phyloP scores from a whole-genome alignment of 768 basidiomycete genomes.

The Leccinum disarticulatum region DNA sequence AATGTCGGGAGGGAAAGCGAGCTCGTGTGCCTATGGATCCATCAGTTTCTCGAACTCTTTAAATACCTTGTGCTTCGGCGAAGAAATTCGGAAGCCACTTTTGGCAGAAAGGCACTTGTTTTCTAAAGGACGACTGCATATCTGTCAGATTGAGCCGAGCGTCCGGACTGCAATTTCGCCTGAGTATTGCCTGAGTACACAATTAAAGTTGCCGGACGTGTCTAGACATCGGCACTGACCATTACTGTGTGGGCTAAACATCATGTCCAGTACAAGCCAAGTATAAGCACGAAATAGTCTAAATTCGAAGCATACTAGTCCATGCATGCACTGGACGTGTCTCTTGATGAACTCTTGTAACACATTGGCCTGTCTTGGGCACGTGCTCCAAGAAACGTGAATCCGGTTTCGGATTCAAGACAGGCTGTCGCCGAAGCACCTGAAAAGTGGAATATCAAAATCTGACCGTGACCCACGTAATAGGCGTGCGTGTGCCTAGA shows the following conservation, averaged over 20 bases:
- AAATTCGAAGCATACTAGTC: constrained; percentile 82
- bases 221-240: neutral
- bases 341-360: constrained; percentile 52
- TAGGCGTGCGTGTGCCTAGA: constrained; percentile 59
- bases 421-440: constrained; percentile 82
- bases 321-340: constrained; percentile 90
- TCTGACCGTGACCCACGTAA: neutral
- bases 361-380: too few species aligned
- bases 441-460: constrained; percentile 32
- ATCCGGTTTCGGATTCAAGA: constrained; percentile 77
- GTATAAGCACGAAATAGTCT: constrained; percentile 10
- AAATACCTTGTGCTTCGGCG: neutral
- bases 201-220: neutral
- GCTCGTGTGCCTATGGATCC: neutral
- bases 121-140: neutral
- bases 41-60: neutral
- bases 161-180: neutral
- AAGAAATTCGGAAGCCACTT: neutral
- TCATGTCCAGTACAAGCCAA: too few species aligned
- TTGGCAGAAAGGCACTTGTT: neutral
- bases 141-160: neutral
- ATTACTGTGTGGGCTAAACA: neutral
- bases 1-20: neutral
- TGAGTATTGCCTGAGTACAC: neutral
- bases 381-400: too few species aligned